Conservation (phyloP, 176 grass and related monocot species). For the Olyra latifolia region DNA sequence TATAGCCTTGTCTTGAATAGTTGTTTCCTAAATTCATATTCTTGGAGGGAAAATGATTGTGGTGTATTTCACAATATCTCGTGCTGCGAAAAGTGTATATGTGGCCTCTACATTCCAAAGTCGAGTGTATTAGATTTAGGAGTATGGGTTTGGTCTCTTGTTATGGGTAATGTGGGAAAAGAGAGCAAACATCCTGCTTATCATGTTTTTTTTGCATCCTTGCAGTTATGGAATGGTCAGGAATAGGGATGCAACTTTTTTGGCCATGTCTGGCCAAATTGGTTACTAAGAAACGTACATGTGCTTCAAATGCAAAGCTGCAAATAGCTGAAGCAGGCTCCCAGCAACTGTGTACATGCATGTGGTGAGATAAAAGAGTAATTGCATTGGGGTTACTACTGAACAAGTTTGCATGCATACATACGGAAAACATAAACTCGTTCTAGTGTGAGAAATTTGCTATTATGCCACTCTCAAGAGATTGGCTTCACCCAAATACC, state of each 20-base stretch:
- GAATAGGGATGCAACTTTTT: background rate
- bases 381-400: background rate
- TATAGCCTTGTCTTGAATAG: slow-evolving; percentile 1
- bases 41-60: slow-evolving; percentile 26
- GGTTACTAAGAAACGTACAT: background rate
- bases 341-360: background rate
- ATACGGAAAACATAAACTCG: too few species aligned
- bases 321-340: background rate
- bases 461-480: too few species aligned
- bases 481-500: too few species aligned
- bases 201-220: background rate
- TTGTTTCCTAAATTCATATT: slow-evolving; percentile 8
- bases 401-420: too few species aligned
- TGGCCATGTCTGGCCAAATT: background rate
- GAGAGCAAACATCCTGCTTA: background rate
- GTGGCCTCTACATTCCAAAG: background rate
- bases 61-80: background rate
- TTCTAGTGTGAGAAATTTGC: too few species aligned
- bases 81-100: background rate
- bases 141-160: background rate
- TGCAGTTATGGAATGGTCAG: background rate
- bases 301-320: background rate
- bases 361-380: background rate
- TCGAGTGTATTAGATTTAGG: background rate
- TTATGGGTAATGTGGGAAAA: background rate